Evolutionary conservation across 164 flowering plant genomes (phyloP).

Genomic region (Sedum album): DNA sequence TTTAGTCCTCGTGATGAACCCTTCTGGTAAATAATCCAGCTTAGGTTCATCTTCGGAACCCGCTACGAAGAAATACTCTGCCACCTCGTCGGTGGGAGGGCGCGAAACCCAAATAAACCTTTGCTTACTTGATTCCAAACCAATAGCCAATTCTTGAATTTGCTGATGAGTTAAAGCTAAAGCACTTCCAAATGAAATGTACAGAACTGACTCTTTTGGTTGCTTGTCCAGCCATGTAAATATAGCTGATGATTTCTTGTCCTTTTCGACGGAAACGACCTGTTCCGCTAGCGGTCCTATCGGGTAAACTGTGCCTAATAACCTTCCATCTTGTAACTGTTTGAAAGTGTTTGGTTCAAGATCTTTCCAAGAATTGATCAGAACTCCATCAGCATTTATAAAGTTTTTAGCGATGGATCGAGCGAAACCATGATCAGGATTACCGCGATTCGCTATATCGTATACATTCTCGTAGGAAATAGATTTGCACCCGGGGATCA

Average conservation of each 20-base stretch:
- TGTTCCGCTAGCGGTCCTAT: conserved; percentile 7
- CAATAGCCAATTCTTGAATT: too few species aligned
- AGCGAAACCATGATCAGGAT: conserved; percentile 11
- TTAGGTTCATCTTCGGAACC: conserved; percentile 7
- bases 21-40: conserved; percentile 23
- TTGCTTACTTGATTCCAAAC: too few species aligned
- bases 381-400: too few species aligned
- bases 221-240: conserved; percentile 28
- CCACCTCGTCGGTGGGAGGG: conserved; percentile 16
- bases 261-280: neutral
- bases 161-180: too few species aligned
- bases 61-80: conserved; percentile 5
- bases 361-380: conserved; percentile 37
- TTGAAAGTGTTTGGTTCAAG: too few species aligned
- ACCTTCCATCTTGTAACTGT: conserved; percentile 17
- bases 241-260: neutral
- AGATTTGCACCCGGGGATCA: conserved; percentile 36
- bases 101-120: conserved; percentile 38
- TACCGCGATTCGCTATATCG: conserved; percentile 20
- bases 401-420: conserved; percentile 15
- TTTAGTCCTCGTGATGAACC: conserved; percentile 24
- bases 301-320: conserved; percentile 17
- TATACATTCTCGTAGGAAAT: conserved; percentile 22
- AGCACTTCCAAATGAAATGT: too few species aligned
- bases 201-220: conserved; percentile 27